Conservation (phyloP, 768 basidiomycete genomes). For the Saitozyma podzolica region DNA sequence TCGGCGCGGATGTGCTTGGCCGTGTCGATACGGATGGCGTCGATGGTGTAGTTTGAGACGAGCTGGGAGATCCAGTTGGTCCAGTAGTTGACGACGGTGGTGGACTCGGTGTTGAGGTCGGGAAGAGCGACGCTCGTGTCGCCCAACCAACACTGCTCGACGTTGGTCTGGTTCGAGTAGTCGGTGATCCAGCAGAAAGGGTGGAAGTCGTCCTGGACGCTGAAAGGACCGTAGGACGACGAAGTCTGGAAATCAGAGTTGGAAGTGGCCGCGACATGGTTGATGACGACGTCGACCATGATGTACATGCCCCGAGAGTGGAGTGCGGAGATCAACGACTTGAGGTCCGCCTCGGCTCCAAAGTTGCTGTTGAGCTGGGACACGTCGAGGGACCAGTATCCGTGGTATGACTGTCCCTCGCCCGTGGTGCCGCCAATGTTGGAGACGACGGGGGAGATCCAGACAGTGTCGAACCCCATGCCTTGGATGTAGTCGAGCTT, state of each 20-base stretch:
- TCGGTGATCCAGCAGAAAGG: conserved; percentile 68
- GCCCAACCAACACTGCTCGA: conserved; percentile 80
- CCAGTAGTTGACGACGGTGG: conserved; percentile 64
- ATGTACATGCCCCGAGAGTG: conserved; percentile 52
- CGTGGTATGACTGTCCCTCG: conserved; percentile 64
- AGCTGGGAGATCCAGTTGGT: conserved; percentile 68
- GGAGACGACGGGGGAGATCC: conserved; percentile 79
- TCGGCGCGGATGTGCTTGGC: conserved; percentile 66
- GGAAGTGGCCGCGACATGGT: conserved; percentile 73
- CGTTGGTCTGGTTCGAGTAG: conserved; percentile 67
- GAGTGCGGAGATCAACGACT: conserved; percentile 41
- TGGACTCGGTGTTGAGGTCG: conserved; percentile 74
- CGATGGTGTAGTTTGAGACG: conserved; percentile 70
- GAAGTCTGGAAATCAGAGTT: conserved; percentile 61
- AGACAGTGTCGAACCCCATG: conserved; percentile 80
- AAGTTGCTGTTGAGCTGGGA: conserved; percentile 55
- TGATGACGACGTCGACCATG: conserved; percentile 61
- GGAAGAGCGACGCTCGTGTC: conserved; percentile 71
- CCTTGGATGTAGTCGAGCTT: conserved; percentile 83
- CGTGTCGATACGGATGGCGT: conserved; percentile 75
- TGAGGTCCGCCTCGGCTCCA: conserved; percentile 45
- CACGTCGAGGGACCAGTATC: conserved; percentile 66
- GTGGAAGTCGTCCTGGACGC: conserved; percentile 62
- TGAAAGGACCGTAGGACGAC: conserved; percentile 32
- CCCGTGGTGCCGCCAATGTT: conserved; percentile 66